Base-by-base conservation (phyloP, 768 basidiomycete genomes). In the Tricholoma terreum region DNA sequence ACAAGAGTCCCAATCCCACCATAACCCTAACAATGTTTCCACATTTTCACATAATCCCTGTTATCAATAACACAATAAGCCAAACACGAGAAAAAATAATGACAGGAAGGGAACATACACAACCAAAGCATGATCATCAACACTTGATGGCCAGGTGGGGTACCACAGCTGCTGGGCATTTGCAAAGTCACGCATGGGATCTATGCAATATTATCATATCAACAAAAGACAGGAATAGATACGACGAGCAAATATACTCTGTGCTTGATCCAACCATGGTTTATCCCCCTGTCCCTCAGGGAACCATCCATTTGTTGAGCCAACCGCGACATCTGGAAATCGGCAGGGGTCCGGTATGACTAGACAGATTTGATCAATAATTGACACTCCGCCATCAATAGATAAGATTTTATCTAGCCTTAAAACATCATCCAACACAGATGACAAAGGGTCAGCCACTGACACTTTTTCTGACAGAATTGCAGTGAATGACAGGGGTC, bases 241-340 rank as follows among this genome's bases (percentile, higher is more conserved):
- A 34, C 38, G 42, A 48, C 40, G 17, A 34, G 54, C 42, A 17
- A 43, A 52, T 12, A 74, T 80, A 54, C 60, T 84, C 81, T 78
- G 56, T 64, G 84, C 81, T 15, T 73, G 73, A 67, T 92, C 85
- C 31, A 85, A 77, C 90, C 90, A 92, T 4, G 90, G 90, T 71
- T 92, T 92, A 65, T 79, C 75, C 15, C 91, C 92, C 43, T 89
- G 83, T 9, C 75, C 82, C 57, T 96, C 93, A 0, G 90, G 88
- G 82, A 94, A 95, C 90, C 90, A 94, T 7, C 93, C 92, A 61
- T 83, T 91, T 35, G 89, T 92, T 2, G 86, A 86, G 9, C 93
- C 93, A 9, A 83, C 90, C 1, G 86, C 91, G 34, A 94, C 80
- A 68, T 90, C n/a, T n/a, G n/a, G n/a, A n/a, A n/a, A n/a, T n/a